phyloP scores from a whole-genome alignment of 129 eudicot species.

The Chrysanthemum makinoi region DNA sequence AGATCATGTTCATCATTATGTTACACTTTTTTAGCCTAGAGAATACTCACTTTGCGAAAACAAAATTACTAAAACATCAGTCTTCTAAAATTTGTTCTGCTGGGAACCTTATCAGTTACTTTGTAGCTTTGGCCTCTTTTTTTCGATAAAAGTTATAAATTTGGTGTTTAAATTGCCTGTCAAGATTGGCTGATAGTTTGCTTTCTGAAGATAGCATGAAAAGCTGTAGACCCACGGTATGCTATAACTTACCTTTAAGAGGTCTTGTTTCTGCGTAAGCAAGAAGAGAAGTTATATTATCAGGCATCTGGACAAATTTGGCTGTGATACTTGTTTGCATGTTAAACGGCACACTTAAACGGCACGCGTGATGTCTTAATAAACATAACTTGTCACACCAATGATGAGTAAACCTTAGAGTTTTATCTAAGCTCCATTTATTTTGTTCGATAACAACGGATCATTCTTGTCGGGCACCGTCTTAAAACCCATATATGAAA shows the following conservation, averaged over 20 bases:
- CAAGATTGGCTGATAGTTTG: constrained; percentile 21
- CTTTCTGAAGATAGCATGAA: constrained; percentile 7
- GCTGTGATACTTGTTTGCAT: neutral
- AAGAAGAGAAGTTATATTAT: neutral
- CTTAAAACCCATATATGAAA: neutral
- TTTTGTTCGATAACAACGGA: neutral
- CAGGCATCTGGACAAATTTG: neutral
- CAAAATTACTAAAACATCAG: constrained; percentile 2
- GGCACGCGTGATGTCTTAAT: constrained; percentile 1
- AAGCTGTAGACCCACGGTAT: constrained; percentile 13
- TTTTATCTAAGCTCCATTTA: neutral
- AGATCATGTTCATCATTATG: neutral
- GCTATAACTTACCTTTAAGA: constrained; percentile 11
- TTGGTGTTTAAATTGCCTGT: neutral
- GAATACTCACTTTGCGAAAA: neutral
- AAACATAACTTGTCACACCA: constrained; percentile 2
- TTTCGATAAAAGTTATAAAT: neutral
- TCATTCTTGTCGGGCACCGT: neutral
- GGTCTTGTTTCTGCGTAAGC: constrained; percentile 1
- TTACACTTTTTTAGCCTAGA: neutral
- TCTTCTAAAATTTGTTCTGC: neutral
- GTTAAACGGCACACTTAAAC: constrained; percentile 8
- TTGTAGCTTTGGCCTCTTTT: constrained; percentile 9
- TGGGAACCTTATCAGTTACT: constrained; percentile 6
- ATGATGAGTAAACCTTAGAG: constrained; percentile 6